Evolutionary conservation across 352 stramenopile species (phyloP).

Genomic region (Phytophthora melonis): DNA sequence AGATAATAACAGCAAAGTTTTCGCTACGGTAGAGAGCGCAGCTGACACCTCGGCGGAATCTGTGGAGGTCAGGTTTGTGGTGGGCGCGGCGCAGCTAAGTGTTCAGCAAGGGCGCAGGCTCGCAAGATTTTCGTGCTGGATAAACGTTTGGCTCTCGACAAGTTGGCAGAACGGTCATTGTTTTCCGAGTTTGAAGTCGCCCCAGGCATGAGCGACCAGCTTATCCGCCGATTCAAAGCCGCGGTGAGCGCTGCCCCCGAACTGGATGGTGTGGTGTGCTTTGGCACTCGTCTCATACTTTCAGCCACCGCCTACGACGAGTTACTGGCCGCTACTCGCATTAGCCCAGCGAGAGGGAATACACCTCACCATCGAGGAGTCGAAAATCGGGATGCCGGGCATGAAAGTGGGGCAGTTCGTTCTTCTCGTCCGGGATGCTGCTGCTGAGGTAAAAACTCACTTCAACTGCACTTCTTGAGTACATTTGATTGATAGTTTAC

Average conservation of each 20-base stretch:
- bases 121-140: too few species aligned
- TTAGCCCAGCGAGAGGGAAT: not conserved
- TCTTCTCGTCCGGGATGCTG: not conserved
- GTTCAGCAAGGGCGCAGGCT: too few species aligned
- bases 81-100: too few species aligned
- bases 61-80: too few species aligned
- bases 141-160: not conserved
- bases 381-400: not conserved
- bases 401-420: not conserved
- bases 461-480: too few species aligned
- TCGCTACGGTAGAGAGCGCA: too few species aligned
- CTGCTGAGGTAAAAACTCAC: not conserved
- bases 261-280: conserved; percentile 23
- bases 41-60: too few species aligned
- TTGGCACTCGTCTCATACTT: conserved; percentile 18
- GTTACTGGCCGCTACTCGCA: conserved; percentile 6
- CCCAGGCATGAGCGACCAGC: not conserved
- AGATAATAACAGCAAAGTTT: too few species aligned
- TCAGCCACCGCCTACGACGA: conserved; percentile 7
- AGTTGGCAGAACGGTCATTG: not conserved
- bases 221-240: conserved; percentile 12
- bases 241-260: conserved; percentile 1
- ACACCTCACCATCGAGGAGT: not conserved
- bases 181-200: conserved; percentile 6
- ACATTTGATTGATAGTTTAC: too few species aligned